Percentiles rank a stretch among this genome's conserved stretches.
Evolutionary conservation across 2,329 filamentous ascomycete genomes (phyloP).

Genomic region (Talaromyces islandicus): DNA sequence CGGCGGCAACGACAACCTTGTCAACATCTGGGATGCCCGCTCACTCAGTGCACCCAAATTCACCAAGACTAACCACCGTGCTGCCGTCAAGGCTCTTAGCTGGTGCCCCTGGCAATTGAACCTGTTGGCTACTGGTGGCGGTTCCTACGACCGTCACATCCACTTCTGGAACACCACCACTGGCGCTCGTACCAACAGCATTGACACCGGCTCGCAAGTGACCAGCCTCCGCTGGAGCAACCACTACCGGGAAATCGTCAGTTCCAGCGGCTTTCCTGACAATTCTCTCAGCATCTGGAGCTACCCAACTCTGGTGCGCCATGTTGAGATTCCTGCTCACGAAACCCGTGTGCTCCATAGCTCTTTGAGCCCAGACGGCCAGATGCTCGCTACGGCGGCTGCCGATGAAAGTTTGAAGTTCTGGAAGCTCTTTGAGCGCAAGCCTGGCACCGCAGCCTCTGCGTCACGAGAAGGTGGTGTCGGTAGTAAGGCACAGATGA

Average conservation of each 20-base stretch:
- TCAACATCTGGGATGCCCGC: conserved; percentile 97
- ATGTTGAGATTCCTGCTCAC: conserved; percentile 95
- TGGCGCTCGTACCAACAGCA: conserved; percentile 95
- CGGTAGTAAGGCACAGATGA: conserved; percentile 74
- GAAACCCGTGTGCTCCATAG: conserved; percentile 96
- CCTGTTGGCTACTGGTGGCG: conserved; percentile 90
- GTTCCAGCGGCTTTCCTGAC: conserved; percentile 96
- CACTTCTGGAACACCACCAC: conserved; percentile 99
- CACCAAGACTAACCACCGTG: conserved; percentile 99
- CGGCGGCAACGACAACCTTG: conserved; percentile 96
- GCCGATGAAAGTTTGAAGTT: conserved; percentile 98
- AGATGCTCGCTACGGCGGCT: conserved; percentile 93
- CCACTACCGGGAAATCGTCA: conserved; percentile 95
- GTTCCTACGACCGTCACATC: conserved; percentile 94
- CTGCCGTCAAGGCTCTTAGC: conserved; percentile 93
- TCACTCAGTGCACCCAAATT: conserved; percentile 93
- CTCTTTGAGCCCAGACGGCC: conserved; percentile 92
- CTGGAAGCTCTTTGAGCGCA: conserved; percentile 99
- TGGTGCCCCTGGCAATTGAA: conserved; percentile 99
- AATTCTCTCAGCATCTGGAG: conserved; percentile 99
- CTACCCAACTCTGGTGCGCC: conserved; percentile 94
- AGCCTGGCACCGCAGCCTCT: conserved; percentile 66
- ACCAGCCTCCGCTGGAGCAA: conserved; percentile 95
- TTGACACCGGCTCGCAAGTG: conserved; percentile 96
- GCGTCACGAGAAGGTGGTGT: conserved; percentile 59